These are phyloP conservation scores for Elsinoe fawcettii DNA, from an alignment of 2,329 filamentous ascomycete genomes.

Conservation along the genomic window DNA sequence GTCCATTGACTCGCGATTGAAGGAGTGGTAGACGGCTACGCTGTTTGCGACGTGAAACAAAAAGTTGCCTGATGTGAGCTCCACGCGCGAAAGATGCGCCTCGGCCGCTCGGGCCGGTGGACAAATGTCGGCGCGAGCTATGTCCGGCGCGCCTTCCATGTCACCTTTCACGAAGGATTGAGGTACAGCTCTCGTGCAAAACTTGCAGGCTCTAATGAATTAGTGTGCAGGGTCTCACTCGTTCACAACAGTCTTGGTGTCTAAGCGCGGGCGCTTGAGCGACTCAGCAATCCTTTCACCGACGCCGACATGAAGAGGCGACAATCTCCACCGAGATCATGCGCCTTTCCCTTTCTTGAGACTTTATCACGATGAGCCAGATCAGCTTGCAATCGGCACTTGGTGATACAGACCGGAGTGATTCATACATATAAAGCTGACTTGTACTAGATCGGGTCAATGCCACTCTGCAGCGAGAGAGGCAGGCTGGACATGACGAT, in stretches of 20 bases:
- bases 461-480: slow-evolving; percentile 31
- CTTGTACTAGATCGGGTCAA: slow-evolving; percentile 4
- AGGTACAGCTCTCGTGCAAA: no score
- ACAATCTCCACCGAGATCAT: background rate
- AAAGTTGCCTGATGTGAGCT: background rate
- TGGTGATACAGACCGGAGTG: background rate
- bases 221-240: no score
- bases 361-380: background rate
- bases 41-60: background rate
- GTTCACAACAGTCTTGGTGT: no score
- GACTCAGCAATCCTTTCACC: no score
- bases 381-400: slow-evolving; percentile 15
- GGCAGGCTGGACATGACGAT: slow-evolving; percentile 46
- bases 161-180: background rate
- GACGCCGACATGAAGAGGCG: background rate
- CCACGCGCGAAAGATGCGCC: background rate
- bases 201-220: background rate
- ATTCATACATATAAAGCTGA: background rate
- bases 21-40: background rate
- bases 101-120: background rate
- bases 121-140: background rate
- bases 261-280: no score
- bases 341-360: background rate
- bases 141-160: background rate
- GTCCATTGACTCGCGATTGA: background rate